phyloP scores from a whole-genome alignment of 2,329 filamentous ascomycete species.

The Pochonia chlamydosporia region DNA sequence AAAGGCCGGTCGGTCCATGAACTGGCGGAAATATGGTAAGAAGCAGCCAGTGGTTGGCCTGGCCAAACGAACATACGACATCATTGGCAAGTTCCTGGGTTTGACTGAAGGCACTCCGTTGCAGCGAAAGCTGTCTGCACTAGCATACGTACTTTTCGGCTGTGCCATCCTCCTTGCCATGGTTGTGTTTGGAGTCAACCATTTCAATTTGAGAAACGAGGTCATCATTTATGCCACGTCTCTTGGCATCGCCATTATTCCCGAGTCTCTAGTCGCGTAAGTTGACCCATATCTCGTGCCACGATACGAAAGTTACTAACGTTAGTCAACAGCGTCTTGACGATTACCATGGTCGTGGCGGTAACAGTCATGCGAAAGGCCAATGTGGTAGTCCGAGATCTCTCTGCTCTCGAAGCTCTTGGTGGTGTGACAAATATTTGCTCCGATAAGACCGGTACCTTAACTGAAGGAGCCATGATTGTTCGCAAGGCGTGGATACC shows the following conservation, averaged over 20 bases:
- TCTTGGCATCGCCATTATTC: constrained; percentile 57
- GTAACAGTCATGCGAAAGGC: constrained; percentile 59
- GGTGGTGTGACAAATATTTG: constrained; percentile 69
- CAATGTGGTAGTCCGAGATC: constrained; percentile 59
- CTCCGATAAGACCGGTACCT: constrained; percentile 67
- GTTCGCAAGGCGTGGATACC: constrained; percentile 63
- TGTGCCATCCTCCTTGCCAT: constrained; percentile 56
- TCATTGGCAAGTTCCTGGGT: constrained; percentile 53
- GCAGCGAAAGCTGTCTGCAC: constrained; percentile 70
- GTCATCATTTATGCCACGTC: constrained; percentile 54
- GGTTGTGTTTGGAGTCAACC: constrained; percentile 53
- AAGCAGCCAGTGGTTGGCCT: constrained; percentile 42
- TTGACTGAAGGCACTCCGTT: constrained; percentile 66
- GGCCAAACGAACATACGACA: constrained; percentile 40
- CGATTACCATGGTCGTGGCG: constrained; percentile 64
- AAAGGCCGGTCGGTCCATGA: constrained; percentile 50
- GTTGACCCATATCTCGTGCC: constrained; percentile 13
- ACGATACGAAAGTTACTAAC: constrained; percentile 8
- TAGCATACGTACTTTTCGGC: constrained; percentile 71
- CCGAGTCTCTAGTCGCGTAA: constrained; percentile 58
- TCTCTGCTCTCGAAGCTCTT: constrained; percentile 62
- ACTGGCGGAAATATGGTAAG: constrained; percentile 48
- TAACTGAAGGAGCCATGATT: constrained; percentile 66
- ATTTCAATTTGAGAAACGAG: constrained; percentile 44
- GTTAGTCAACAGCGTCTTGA: constrained; percentile 45